Evolutionary conservation across 2,329 filamentous ascomycete species (phyloP), one percentile per base, ranked within the genome.

Genomic region (Dothiorella sarmentorum): DNA sequence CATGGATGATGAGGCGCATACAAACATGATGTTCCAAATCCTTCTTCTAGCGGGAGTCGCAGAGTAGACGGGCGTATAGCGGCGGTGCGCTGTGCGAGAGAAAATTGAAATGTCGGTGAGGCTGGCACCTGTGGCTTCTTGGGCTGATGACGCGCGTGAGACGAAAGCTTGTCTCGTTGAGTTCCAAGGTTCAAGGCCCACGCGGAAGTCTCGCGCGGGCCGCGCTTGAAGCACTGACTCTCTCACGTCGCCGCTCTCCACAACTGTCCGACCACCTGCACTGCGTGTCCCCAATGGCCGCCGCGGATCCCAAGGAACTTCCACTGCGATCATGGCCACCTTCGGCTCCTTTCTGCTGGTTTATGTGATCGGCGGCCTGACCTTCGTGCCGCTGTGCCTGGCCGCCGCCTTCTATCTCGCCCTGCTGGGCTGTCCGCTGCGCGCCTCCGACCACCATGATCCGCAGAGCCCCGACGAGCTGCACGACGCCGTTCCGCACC

Each of bases 361-460:
- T 71, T 97, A 96, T 79, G 71, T 96, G 64, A 76, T 96, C 60
- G 92, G 92, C 74, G 93, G 92, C 67, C 72, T 97, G 69, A 96
- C 92, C 60, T 93, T 97, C 71, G 71, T 96, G 60, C 92, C 92
- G 27, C 78, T 96, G 3, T 67, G 91, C 61, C 62, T 92, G 55
- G 70, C 76, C 44, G 73, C 82, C 47, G 66, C 90, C 58, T 69
- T 92, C 56, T 70, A 85, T 31, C 84, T 91, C 71, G 84, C 84
- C 64, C 86, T 91, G 76, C 76, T 87, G 60, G 85, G 85, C 11
- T 81, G 90, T 56, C 88, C 89, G 7, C 57, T 45, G 1, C 42
- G 59, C n/a, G 70, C 78, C 63, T 72, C 73, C 60, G 74, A 87
- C 56, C 75, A 82, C 17, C 38, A 45, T 22, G n/a, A 33, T 17